Base-by-base conservation (phyloP, 345 rosid genomes). In the Eutrema yunnanense region DNA sequence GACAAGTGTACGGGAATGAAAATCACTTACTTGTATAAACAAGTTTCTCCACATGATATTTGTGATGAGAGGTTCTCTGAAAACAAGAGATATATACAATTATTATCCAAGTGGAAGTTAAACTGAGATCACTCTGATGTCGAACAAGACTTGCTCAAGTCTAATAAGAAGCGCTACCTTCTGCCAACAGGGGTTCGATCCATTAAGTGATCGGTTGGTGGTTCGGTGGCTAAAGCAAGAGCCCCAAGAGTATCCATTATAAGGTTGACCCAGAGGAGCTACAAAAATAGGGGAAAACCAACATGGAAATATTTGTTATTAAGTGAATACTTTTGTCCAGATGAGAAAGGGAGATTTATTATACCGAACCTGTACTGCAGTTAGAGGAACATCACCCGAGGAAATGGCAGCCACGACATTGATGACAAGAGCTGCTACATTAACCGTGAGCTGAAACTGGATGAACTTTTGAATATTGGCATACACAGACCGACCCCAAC, bases 161-260 rank as follows among this genome's bases (percentile, higher is more conserved):
- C 46, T 67, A 9, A 33, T 16, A 38, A 34, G 10, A 53, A 42
- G 7, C 60, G 76, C 69, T 82, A 96, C 99, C 90, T 96, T 63
- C 99, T 81, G 40, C 99, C 98, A 64, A 96, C 98, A 56, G 99
- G 99, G n/a, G 90, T 33, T 63, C 99, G 76, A 8, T 79, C 83
- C 99, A 96, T 80, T 59, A 96, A 85, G 70, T 92, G 95, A 79
- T 96, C 97, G 2, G 88, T 92, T 40, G 99, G 99, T 56, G 98
- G 98, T 81, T 96, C 99, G 3, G 99, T 96, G 62, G 99, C 99
- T 75, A 95, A 74, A 66, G 99, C 99, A 67, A 95, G 82, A 58
- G 98, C 99, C 40, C 99, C 99, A 72, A 95, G 98, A 12, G 98
- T 95, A 78, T 95, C 99, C 99, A 95, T 90, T 68, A 95, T 95